Conservation (phyloP, 2,329 filamentous ascomycete genomes). For the Ophiocordyceps camponoti-saundersi region DNA sequence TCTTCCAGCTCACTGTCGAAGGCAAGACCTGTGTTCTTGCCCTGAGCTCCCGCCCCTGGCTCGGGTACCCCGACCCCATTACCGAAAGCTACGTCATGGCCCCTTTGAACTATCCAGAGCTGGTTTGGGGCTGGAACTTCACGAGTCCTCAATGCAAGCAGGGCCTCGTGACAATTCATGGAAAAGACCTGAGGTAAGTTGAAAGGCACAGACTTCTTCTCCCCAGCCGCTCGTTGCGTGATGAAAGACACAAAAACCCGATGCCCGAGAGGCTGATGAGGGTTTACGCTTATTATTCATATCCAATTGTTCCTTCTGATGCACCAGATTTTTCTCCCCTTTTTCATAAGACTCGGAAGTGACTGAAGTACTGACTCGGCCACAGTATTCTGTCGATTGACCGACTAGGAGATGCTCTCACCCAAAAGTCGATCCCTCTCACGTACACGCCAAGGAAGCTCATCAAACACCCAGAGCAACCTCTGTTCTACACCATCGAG, state of each 20-base stretch:
- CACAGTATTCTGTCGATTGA: conserved; percentile 73
- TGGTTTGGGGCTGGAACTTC: conserved; percentile 95
- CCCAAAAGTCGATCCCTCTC: conserved; percentile 72
- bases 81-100: conserved; percentile 84
- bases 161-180: conserved; percentile 87
- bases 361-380: background rate
- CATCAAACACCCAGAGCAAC: conserved; percentile 71
- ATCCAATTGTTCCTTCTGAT: conserved; percentile 98
- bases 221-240: conserved; percentile 24
- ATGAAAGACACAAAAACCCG: conserved; percentile 47
- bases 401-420: conserved; percentile 67
- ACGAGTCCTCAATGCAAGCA: conserved; percentile 87
- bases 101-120: conserved; percentile 69
- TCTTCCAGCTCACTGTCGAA: conserved; percentile 83
- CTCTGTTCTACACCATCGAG: conserved; percentile 87
- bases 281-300: conserved; percentile 34
- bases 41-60: conserved; percentile 85
- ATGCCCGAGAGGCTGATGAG: conserved; percentile 36
- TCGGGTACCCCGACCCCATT: conserved; percentile 80
- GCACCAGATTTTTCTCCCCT: conserved; percentile 11
- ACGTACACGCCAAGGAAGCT: conserved; percentile 83
- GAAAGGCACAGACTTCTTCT: conserved; percentile 10
- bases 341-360: background rate
- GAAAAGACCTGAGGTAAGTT: conserved; percentile 67
- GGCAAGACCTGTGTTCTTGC: conserved; percentile 74